phyloP scores from a whole-genome alignment of 257 asterid genomes.

The Thymus quinquecostatus region DNA sequence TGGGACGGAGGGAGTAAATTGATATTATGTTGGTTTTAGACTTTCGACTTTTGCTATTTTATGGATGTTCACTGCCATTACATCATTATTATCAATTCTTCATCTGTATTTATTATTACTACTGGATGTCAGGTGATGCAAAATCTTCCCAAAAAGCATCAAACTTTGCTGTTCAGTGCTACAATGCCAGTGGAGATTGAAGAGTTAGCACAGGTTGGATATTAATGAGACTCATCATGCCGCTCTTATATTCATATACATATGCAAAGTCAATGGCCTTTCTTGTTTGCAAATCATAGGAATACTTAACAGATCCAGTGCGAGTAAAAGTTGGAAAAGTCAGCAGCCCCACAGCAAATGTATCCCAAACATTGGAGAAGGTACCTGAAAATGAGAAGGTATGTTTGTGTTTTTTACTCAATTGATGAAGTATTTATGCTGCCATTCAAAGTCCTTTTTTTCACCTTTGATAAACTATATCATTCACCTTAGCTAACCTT shows the following conservation, averaged over 20 bases:
- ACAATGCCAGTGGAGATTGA: conserved; percentile 97
- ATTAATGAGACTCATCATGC: conserved; percentile 11
- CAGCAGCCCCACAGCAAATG: conserved; percentile 88
- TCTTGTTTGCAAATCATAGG: conserved; percentile 44
- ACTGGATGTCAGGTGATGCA: conserved; percentile 67
- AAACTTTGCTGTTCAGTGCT: conserved; percentile 86
- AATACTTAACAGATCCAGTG: conserved; percentile 80
- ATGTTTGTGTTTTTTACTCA: conserved; percentile 33
- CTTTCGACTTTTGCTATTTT: background rate
- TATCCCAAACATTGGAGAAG: conserved; percentile 76
- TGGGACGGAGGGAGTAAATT: too few relatives aligned
- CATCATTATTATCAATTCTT: background rate
- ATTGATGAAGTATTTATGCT: conserved; percentile 15
- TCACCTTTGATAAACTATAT: background rate
- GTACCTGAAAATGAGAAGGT: conserved; percentile 89
- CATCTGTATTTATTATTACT: conserved; percentile 10
- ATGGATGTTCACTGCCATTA: background rate
- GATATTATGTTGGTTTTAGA: conserved; percentile 3
- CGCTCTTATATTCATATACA: conserved; percentile 14
- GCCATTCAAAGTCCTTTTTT: background rate
- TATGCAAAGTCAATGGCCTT: conserved; percentile 11
- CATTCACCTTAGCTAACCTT: conserved; percentile 4
- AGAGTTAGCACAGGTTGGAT: conserved; percentile 74
- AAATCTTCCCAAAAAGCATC: conserved; percentile 79
- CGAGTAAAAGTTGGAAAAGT: conserved; percentile 89